Percentiles rank a stretch among this genome's conserved stretches.
Conservation (phyloP, 192 early-diverging fungal species). For the Umbelopsis isabellina region DNA sequence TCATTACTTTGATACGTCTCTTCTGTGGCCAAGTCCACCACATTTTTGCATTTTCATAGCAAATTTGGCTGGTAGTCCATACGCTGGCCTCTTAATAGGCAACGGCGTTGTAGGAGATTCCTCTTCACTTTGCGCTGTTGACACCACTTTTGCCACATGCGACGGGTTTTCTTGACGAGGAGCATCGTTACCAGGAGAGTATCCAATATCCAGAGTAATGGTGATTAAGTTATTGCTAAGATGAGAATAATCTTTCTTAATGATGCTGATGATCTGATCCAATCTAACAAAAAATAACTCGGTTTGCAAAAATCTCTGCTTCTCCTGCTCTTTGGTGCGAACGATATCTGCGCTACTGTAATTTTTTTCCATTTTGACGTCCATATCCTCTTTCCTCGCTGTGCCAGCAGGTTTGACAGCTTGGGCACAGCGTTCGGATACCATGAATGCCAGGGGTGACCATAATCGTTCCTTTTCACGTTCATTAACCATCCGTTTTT, state of each 20-base stretch:
- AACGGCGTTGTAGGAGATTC: slow-evolving; percentile 20
- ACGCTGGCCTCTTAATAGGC: slow-evolving; percentile 25
- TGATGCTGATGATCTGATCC: slow-evolving; percentile 63
- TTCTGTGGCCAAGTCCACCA: slow-evolving; percentile 21
- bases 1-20: slow-evolving; percentile 8
- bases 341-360: neutral
- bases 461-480: slow-evolving; percentile 72
- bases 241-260: slow-evolving; percentile 65
- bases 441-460: slow-evolving; percentile 71
- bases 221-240: slow-evolving; percentile 70
- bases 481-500: slow-evolving; percentile 50
- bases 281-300: slow-evolving; percentile 67
- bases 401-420: slow-evolving; percentile 25
- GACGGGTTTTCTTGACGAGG: neutral
- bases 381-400: neutral
- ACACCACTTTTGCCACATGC: neutral
- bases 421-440: slow-evolving; percentile 48
- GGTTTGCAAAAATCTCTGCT: slow-evolving; percentile 60
- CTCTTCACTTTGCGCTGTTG: neutral
- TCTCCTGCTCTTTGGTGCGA: slow-evolving; percentile 58
- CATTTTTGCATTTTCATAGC: slow-evolving; percentile 43
- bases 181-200: slow-evolving; percentile 15
- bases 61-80: slow-evolving; percentile 43
- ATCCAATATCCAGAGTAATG: slow-evolving; percentile 66
- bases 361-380: slow-evolving; percentile 13